These are phyloP conservation scores for Hyaloperonospora brassicae DNA, from an alignment of 352 stramenopile species.

Conservation along the genomic window DNA sequence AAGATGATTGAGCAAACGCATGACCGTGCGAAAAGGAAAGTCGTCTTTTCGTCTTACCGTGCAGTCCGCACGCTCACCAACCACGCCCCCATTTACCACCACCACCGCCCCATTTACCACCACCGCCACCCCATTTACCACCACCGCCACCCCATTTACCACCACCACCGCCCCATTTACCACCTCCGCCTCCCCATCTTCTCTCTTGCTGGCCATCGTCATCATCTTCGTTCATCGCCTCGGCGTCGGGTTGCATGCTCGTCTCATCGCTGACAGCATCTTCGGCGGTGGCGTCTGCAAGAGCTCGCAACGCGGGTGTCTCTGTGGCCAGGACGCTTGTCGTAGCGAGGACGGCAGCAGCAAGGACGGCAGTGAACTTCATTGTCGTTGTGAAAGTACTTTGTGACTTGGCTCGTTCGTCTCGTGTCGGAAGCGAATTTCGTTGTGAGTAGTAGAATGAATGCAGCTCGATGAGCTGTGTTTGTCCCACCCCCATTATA, in stretches of 20 bases:
- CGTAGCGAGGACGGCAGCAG: constrained; percentile 14
- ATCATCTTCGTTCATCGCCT: constrained; percentile 7
- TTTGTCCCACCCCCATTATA: no score
- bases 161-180: not conserved
- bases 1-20: no score
- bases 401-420: constrained; percentile 2
- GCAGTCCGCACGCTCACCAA: constrained; percentile 9
- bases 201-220: constrained; percentile 12
- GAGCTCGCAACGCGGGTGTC: constrained; percentile 12
- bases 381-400: constrained; percentile 13
- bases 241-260: constrained; percentile 1
- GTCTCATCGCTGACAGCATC: constrained; percentile 4
- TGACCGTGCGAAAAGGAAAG: no score
- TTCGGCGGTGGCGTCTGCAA: constrained; percentile 2
- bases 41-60: no score
- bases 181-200: constrained; percentile 2
- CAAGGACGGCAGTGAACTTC: constrained; percentile 17
- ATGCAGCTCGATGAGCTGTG: not conserved
- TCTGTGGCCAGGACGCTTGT: constrained; percentile 11
- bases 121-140: not conserved
- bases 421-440: constrained; percentile 16
- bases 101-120: no score
- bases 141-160: constrained; percentile 3
- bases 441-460: constrained; percentile 16
- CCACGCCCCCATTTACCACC: not conserved